Base-by-base conservation (phyloP, 441 rosid genomes). In the Daphne laureola region DNA sequence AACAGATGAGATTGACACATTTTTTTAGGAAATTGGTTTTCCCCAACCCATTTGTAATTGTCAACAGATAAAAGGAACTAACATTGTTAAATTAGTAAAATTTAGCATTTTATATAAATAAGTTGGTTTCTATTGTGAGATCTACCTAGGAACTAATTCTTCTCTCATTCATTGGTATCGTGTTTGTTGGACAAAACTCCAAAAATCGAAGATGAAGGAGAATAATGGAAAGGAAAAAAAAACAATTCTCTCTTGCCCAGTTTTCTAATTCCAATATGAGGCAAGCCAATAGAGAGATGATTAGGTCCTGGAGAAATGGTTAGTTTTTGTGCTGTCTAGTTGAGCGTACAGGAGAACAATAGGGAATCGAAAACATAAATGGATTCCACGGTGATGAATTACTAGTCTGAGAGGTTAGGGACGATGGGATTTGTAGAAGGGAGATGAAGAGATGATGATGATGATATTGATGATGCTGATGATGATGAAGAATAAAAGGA, bases 261-360 rank as follows among this genome's bases (percentile, higher is more conserved):
- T 66, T 65, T 53, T 64, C 26, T 38, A 40, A 65, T 68, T 31
- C 55, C 60, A 38, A 46, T 59, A 67, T 65, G 70, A 71, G 70
- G 78, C 71, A 77, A 73, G 81, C 4, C 36, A 49, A 52, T 14
- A 58, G 36, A 31, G 36, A 4, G 36, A 4, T 31, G 36, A 31
- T 8, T 31, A 8, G 9, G 36, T 31, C 36, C 21, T 5, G 5
- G 9, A 31, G 36, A 21, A 25, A 17, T 14, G 26, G 51, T 43
- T 62, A 55, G 51, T 65, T 61, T 61, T 69, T 55, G 58, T 75
- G 53, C 36, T 23, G 40, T 49, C 54, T 14, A 14, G 26, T 66
- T 48, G 4, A 70, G 80, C 71, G 67, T 66, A 65, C 74, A 69
- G 72, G 79, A 54, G 63, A 51, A 41, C 57, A n/a, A n/a, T n/a